Conservation (phyloP, 2,329 filamentous ascomycete species). For the Herpomyces periplanetae region DNA sequence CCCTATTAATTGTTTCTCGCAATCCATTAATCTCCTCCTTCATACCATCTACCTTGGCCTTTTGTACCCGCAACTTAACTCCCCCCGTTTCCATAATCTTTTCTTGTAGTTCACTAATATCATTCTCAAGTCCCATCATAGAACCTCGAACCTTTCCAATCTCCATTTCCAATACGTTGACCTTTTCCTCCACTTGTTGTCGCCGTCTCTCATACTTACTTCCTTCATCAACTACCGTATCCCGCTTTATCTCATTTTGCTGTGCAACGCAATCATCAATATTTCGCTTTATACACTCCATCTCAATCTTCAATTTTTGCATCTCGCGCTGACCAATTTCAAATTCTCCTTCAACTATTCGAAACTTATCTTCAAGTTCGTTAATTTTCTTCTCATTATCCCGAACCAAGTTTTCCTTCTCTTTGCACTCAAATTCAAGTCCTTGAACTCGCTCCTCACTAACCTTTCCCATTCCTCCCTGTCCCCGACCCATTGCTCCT, state of each 20-base stretch:
- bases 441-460: slow-evolving; percentile 65
- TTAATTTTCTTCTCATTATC: slow-evolving; percentile 33
- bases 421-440: slow-evolving; percentile 40
- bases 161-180: slow-evolving; percentile 31
- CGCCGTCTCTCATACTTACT: slow-evolving; percentile 42
- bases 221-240: slow-evolving; percentile 38
- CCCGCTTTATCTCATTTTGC: slow-evolving; percentile 45
- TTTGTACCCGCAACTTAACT: slow-evolving; percentile 58
- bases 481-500: slow-evolving; percentile 84
- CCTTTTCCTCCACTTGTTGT: slow-evolving; percentile 30
- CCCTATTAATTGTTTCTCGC: slow-evolving; percentile 40
- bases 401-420: slow-evolving; percentile 47
- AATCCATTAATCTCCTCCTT: slow-evolving; percentile 51
- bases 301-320: slow-evolving; percentile 57
- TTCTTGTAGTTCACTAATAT: slow-evolving; percentile 68
- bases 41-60: slow-evolving; percentile 51
- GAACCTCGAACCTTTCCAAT: slow-evolving; percentile 41
- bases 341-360: no score
- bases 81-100: slow-evolving; percentile 96
- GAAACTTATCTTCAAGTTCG: slow-evolving; percentile 27
- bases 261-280: slow-evolving; percentile 49
- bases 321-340: slow-evolving; percentile 59
- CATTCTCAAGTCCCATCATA: slow-evolving; percentile 56
- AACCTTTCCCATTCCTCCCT: no score
- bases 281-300: slow-evolving; percentile 53